Base-by-base conservation (phyloP, 768 basidiomycete genomes). In the Postia placenta region DNA sequence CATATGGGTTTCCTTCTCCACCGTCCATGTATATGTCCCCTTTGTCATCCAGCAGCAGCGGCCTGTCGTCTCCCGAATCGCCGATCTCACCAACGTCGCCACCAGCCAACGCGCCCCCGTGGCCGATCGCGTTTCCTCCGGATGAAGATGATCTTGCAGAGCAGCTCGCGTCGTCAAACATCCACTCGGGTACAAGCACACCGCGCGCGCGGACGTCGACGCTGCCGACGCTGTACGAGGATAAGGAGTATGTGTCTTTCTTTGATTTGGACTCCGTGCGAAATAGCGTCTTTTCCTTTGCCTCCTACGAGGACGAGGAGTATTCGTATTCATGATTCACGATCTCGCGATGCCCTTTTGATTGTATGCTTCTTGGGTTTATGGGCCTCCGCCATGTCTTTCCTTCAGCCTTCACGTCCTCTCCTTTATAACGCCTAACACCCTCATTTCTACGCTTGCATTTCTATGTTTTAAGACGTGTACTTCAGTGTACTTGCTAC, bases 241-340 rank as follows among this genome's bases (percentile, higher is more conserved):
- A 58, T 36, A 44, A 40, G 28, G 58, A 56, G 58, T 60, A 58
- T 46, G 61, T 60, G 28, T 62, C 61, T 44, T 62, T 62, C 46
- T 48, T 62, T 48, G 61, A 62, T 35, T 48, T 61, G 27, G 50
- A 41, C 17, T 57, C 17, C 12, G 40, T 33, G 30, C 30, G 30
- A 7, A 33, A 33, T 33, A 33, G 30, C 15, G 15, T 33, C 7
- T 7, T 7, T 33, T 33, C 30, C 15, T 7, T 7, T 33, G 7
- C 30, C 15, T 33, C 30, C 7, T 33, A 33, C 15, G 7, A 7
- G 9, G 30, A 33, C 30, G 15, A 7, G 7, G 30, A 33, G 39
- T 36, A n/a, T 11, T 27, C 33, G 27, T 40, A 11, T 27, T 27
- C 47, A 27, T 12, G 47, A 15, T 48, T 38, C 25, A n/a, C n/a